These are phyloP conservation scores for Suillus hirtellus DNA, from an alignment of 768 basidiomycete genomes.

Conservation along the genomic window DNA sequence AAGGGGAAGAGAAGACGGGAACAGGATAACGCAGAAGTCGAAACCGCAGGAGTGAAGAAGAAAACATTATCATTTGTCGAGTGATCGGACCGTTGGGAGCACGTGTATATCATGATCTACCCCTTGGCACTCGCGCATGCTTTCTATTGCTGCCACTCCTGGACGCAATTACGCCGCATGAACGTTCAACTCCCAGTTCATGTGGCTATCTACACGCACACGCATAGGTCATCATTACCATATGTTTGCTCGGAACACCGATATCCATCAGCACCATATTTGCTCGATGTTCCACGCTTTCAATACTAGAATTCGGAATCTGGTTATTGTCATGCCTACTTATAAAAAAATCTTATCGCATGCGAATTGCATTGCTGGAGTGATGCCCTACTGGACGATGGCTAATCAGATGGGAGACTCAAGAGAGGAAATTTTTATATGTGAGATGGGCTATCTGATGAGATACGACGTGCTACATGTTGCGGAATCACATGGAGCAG, in stretches of 20 bases:
- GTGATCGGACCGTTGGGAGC: constrained; percentile 22
- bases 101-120: constrained; percentile 27
- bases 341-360: constrained; percentile 1
- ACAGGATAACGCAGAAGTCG: constrained; percentile 24
- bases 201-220: not conserved
- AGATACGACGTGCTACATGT: not conserved
- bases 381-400: not conserved
- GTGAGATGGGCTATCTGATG: not conserved
- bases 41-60: constrained; percentile 25
- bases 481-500: not conserved
- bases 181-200: not conserved
- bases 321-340: constrained; percentile 3
- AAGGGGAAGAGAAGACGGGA: constrained; percentile 25
- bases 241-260: not conserved
- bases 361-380: not conserved
- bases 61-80: constrained; percentile 23
- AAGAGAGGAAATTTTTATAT: not conserved
- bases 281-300: constrained; percentile 1
- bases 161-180: not conserved
- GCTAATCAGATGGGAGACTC: not conserved
- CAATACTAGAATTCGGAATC: not conserved
- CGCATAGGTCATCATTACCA: not conserved
- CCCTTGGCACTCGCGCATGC: constrained; percentile 11
- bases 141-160: not conserved
- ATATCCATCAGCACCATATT: constrained; percentile 3